Percentiles rank a stretch among this genome's conserved stretches.
Conservation (phyloP, 768 basidiomycete genomes). For the Lactarius pseudohatsudake region DNA sequence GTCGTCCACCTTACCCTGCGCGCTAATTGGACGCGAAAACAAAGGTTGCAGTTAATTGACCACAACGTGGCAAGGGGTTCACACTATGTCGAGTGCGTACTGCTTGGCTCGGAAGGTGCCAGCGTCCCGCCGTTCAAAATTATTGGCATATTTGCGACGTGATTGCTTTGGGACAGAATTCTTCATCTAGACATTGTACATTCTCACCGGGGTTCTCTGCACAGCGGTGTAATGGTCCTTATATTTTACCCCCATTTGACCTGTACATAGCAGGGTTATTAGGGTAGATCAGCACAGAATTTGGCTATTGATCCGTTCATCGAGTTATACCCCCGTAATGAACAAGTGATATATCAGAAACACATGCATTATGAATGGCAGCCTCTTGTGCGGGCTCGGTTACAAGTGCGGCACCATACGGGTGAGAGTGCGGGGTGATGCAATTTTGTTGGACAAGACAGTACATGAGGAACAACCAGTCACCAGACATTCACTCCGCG, state of each 20-base stretch:
- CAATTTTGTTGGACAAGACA: constrained; percentile 9
- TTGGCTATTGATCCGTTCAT: neutral
- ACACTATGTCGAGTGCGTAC: constrained; percentile 89
- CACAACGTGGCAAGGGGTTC: constrained; percentile 80
- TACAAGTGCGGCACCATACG: neutral
- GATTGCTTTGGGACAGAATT: constrained; percentile 21
- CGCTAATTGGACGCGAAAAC: constrained; percentile 8
- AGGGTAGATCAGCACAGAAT: neutral
- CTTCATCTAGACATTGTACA: neutral
- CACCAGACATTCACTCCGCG: constrained; percentile 56
- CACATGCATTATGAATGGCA: neutral
- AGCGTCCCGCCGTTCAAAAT: constrained; percentile 84
- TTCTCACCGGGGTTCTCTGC: constrained; percentile 2
- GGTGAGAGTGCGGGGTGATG: neutral
- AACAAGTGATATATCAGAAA: neutral
- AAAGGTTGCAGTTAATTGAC: constrained; percentile 81
- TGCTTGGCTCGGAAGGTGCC: constrained; percentile 85
- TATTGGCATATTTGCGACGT: constrained; percentile 86
- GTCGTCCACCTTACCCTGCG: neutral
- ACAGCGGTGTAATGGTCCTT: constrained; percentile 4
- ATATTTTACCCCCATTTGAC: neutral
- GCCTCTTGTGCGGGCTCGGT: neutral
- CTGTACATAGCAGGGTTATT: constrained; percentile 8
- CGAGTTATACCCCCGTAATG: neutral
- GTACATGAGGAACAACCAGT: constrained; percentile 6